Conservation (phyloP, 495 filamentous ascomycete genomes). For the Platismatia glauca region DNA sequence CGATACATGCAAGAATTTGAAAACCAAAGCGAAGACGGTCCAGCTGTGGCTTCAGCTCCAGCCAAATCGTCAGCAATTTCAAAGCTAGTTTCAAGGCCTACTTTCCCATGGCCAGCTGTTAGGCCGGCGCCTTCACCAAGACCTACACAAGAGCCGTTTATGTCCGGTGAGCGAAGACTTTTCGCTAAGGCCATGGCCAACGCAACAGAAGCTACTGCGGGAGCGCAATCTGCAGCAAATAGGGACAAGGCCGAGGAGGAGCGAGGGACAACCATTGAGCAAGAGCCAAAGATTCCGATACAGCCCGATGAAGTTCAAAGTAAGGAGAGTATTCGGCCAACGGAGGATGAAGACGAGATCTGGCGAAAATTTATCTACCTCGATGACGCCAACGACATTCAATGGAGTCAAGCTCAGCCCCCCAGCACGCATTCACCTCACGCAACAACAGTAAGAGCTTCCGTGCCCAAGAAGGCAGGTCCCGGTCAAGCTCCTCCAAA, state of each 20-base stretch:
- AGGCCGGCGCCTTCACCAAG: no score
- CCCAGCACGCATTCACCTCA: neutral
- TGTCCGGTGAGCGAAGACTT: neutral
- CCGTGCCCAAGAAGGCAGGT: no score
- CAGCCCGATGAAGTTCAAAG: neutral
- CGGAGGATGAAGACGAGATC: slow-evolving; percentile 5
- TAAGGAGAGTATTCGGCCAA: neutral
- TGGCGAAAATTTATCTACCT: slow-evolving; percentile 3
- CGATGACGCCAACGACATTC: neutral
- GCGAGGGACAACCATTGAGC: neutral
- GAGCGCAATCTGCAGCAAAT: neutral
- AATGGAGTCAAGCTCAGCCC: neutral
- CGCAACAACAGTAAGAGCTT: neutral
- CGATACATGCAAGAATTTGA: neutral
- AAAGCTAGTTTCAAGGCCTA: no score
- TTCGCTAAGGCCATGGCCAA: neutral
- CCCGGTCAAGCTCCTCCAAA: neutral
- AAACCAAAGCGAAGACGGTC: neutral
- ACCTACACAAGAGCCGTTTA: no score
- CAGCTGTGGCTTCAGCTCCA: no score
- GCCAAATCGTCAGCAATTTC: no score
- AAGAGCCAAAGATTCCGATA: neutral
- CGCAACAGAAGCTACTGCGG: neutral
- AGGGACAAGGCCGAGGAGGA: neutral
- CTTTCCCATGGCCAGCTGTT: no score